Evolutionary conservation across 345 rosid genomes (phyloP).

Genomic region (Trapa incisa): DNA sequence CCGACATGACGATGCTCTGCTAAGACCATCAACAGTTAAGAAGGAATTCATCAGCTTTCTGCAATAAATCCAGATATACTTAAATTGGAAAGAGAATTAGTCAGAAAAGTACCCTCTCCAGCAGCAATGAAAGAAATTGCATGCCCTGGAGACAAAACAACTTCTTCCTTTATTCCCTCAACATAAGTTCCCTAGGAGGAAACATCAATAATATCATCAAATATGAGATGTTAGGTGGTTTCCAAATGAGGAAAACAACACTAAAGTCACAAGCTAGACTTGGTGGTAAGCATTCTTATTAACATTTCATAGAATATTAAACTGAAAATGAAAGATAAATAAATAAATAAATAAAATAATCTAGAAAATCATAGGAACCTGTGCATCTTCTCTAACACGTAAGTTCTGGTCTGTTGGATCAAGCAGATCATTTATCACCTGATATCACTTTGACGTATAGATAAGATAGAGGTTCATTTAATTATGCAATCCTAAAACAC

Average conservation of each 20-base stretch:
- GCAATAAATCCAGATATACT: background rate
- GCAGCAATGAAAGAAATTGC: constrained; percentile 98
- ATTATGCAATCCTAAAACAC: background rate
- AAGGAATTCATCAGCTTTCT: background rate
- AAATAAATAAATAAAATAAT: background rate
- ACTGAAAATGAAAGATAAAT: background rate
- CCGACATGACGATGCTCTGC: constrained; percentile 99
- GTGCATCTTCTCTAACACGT: constrained; percentile 98
- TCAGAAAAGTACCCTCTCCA: constrained; percentile 65
- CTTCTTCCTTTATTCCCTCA: constrained; percentile 99
- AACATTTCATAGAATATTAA: background rate
- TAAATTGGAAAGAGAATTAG: background rate
- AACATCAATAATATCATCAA: constrained; percentile 1
- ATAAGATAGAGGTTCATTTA: background rate
- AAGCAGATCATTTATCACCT: constrained; percentile 99
- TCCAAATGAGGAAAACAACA: too few relatives aligned
- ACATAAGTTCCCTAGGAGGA: constrained; percentile 81
- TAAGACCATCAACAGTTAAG: constrained; percentile 11
- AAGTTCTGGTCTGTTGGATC: constrained; percentile 99
- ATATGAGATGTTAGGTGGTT: background rate
- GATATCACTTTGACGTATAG: constrained; percentile 20
- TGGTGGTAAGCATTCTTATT: too few relatives aligned
- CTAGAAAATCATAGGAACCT: constrained; percentile 31
- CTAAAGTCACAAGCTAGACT: too few relatives aligned
- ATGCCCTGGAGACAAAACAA: constrained; percentile 97